Evolutionary conservation across 1,284 basidiomycete genomes (phyloP), one percentile per base, ranked within the genome.

Genomic region (Sanguinoderma infundibulare): DNA sequence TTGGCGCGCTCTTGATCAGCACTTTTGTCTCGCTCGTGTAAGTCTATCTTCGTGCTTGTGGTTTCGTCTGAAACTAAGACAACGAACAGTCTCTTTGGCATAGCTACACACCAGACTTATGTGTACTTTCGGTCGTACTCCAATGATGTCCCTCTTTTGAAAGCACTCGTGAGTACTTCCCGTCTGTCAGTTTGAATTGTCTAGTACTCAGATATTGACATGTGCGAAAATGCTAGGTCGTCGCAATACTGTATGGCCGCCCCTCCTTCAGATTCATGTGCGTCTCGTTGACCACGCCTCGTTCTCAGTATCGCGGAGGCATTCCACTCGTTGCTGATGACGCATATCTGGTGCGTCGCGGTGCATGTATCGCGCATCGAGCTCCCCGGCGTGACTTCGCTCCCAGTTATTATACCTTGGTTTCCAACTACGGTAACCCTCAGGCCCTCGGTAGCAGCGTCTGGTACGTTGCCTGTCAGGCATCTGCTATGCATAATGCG

Each of bases 1-100:
- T 46, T 46, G 42, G 42, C 42, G 42, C 42, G 42, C 42, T 46
- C 42, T 46, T 46, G 42, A 46, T 46, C 42, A 46, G 42, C 26
- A 46, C 42, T 15, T 46, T 46, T 14, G 42, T 46, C 42, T 46
- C 42, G 24, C 42, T 46, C 42, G 42, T 46, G 42, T 46, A 46
- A 6, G 42, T 46, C 12, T 15, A 22, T n/a, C n/a, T n/a, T n/a
- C 15, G 7, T 40, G n/a, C n/a, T n/a, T n/a, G 10, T 3, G 6
- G 24, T 28, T 15, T 15, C 17, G 2, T 2, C 15, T 15, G 24
- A 10, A 22, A 15, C 8, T 17, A 6, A 26, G 9, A 1, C 7
- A 9, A 9, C 39, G 42, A 4, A 9, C 24, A 46, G 42, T 46
- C 28, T 46, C 24, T 46, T 46, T 8, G 42, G 42, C 24, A 28